phyloP scores from a whole-genome alignment of 2,329 filamentous ascomycete genomes.

The Ophiostoma ips region DNA sequence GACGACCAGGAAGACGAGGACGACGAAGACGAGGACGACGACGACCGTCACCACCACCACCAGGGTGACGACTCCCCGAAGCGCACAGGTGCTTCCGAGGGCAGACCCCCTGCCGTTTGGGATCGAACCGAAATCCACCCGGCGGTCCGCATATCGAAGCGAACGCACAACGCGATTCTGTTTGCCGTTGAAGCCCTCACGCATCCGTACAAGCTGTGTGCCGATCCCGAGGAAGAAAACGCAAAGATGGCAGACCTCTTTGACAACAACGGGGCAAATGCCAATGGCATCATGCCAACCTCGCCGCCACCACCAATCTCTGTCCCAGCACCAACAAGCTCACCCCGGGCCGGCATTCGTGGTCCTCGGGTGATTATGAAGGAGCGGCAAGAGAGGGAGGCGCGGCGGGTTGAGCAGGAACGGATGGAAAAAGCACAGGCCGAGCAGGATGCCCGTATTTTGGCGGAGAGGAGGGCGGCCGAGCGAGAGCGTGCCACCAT shows the following conservation, averaged over 20 bases:
- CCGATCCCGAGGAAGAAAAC: constrained; percentile 75
- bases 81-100: neutral
- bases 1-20: constrained; percentile 28
- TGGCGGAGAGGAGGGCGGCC: constrained; percentile 32
- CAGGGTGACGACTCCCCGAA: constrained; percentile 15
- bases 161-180: constrained; percentile 79
- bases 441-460: constrained; percentile 39
- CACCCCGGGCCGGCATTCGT: constrained; percentile 50
- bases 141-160: constrained; percentile 56
- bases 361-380: constrained; percentile 89
- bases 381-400: constrained; percentile 65
- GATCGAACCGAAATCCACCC: constrained; percentile 29
- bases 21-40: constrained; percentile 16
- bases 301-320: constrained; percentile 29
- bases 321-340: constrained; percentile 37
- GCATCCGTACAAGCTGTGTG: constrained; percentile 67
- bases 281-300: constrained; percentile 34
- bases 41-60: too few species aligned
- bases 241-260: constrained; percentile 77
- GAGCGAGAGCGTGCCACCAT: constrained; percentile 25
- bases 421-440: constrained; percentile 44
- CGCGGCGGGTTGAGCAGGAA: constrained; percentile 53
- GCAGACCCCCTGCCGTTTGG: constrained; percentile 19
- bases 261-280: constrained; percentile 24
- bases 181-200: constrained; percentile 83